Percentiles rank a stretch among this genome's conserved stretches.
Evolutionary conservation across 192 early-diverging fungal genomes (phyloP).

Genomic region (Umbelopsis vinacea): DNA sequence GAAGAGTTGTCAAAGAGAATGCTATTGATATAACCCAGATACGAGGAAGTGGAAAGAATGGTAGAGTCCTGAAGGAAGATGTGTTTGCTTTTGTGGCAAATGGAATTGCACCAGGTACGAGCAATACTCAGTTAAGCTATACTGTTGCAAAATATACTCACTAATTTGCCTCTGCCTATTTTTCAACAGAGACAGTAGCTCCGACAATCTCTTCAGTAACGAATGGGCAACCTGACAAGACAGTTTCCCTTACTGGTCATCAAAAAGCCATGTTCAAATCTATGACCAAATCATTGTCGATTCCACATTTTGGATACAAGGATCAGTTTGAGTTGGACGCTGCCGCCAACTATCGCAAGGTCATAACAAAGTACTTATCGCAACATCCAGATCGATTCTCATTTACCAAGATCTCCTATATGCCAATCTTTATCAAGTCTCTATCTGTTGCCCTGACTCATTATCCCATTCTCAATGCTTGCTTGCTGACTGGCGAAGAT

Average conservation of each 20-base stretch:
- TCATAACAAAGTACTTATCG: constrained; percentile 69
- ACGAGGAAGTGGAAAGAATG: constrained; percentile 80
- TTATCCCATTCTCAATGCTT: constrained; percentile 89
- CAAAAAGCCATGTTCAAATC: constrained; percentile 97
- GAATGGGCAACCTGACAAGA: constrained; percentile 54
- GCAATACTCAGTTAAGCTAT: not conserved
- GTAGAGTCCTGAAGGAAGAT: constrained; percentile 93
- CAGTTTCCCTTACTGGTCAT: constrained; percentile 75
- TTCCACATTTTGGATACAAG: constrained; percentile 95
- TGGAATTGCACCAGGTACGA: constrained; percentile 36
- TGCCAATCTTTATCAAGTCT: constrained; percentile 97
- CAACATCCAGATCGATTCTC: constrained; percentile 48
- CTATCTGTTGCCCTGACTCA: constrained; percentile 78
- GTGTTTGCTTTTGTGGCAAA: constrained; percentile 63
- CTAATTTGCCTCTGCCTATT: not conserved
- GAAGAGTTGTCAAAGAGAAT: constrained; percentile 82
- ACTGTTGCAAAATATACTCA: not conserved
- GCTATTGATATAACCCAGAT: constrained; percentile 75
- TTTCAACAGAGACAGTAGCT: constrained; percentile 21
- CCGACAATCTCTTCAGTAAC: constrained; percentile 32
- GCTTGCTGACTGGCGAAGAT: constrained; percentile 46
- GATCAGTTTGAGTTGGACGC: constrained; percentile 87
- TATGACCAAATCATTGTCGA: constrained; percentile 90
- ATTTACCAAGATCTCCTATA: constrained; percentile 83
- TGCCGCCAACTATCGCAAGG: constrained; percentile 60